Percentiles rank a stretch among this genome's conserved stretches.
Conservation (phyloP, 169 alveolate genomes). For the Theileria annulata region DNA sequence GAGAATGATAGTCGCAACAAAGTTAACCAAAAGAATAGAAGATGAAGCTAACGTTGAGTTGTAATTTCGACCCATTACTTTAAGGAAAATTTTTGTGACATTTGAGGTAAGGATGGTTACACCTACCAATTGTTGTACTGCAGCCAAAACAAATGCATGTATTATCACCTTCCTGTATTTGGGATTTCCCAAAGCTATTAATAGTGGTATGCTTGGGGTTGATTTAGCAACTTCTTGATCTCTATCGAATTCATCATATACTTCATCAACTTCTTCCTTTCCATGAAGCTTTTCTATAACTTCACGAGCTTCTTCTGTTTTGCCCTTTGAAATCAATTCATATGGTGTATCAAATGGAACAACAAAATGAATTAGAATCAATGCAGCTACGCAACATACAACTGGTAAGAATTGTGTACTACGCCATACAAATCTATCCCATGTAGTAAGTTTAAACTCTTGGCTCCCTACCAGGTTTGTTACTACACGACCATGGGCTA, state of each 20-base stretch:
- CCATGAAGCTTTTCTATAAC: slow-evolving; percentile 69
- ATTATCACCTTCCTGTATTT: slow-evolving; percentile 72
- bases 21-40: slow-evolving; percentile 61
- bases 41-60: slow-evolving; percentile 67
- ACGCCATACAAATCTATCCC: slow-evolving; percentile 69
- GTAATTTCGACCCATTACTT: slow-evolving; percentile 51
- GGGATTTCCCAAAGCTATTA: slow-evolving; percentile 62
- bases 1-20: slow-evolving; percentile 72
- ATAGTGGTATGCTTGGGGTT: slow-evolving; percentile 43
- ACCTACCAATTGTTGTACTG: slow-evolving; percentile 83
- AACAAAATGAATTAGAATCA: slow-evolving; percentile 37
- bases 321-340: slow-evolving; percentile 65
- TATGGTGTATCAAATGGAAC: slow-evolving; percentile 71
- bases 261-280: slow-evolving; percentile 63
- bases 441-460: slow-evolving; percentile 1
- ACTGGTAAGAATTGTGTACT: slow-evolving; percentile 65
- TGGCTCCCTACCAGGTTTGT: neutral
- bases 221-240: slow-evolving; percentile 65
- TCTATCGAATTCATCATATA: slow-evolving; percentile 54
- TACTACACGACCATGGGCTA: slow-evolving; percentile 65
- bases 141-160: slow-evolving; percentile 71
- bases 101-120: slow-evolving; percentile 79
- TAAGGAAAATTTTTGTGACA: slow-evolving; percentile 75
- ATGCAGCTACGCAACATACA: slow-evolving; percentile 52
- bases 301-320: slow-evolving; percentile 64